A percentile compares a stretch with the other conserved stretches of the same genome.
These are phyloP conservation scores for Vaccinium myrtillus DNA, from an alignment of 148 eudicot genomes.

Conservation along the genomic window DNA sequence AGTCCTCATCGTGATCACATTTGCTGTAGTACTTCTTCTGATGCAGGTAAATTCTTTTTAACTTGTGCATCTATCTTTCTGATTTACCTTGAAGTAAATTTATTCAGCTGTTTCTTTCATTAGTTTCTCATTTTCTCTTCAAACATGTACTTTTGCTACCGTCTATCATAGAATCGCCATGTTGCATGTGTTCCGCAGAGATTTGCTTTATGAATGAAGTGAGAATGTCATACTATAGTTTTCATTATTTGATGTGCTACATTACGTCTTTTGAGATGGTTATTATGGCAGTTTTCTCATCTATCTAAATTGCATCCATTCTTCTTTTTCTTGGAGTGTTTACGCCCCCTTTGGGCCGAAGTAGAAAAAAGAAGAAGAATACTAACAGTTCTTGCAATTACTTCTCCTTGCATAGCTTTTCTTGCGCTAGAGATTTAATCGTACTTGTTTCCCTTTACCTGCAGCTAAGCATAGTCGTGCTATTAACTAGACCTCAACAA, in stretches of 20 bases:
- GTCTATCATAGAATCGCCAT: background rate
- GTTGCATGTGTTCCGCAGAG: background rate
- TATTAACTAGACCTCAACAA: slow-evolving; percentile 71
- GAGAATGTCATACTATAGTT: background rate
- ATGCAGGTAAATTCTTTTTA: slow-evolving; percentile 56
- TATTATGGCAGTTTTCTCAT: background rate
- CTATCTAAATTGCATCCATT: background rate
- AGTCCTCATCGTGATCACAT: slow-evolving; percentile 29
- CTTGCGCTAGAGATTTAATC: background rate
- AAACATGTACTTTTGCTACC: background rate
- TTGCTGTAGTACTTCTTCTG: slow-evolving; percentile 54
- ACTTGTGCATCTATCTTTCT: slow-evolving; percentile 5
- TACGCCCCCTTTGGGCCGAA: background rate
- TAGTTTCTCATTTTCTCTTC: background rate
- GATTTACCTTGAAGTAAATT: background rate
- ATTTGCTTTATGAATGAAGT: background rate
- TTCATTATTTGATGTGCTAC: background rate
- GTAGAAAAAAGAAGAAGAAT: background rate
- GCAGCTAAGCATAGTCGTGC: slow-evolving; percentile 85
- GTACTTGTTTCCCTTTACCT: slow-evolving; percentile 10
- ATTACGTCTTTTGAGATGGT: background rate
- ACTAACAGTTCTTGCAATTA: background rate
- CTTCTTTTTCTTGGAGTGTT: slow-evolving; percentile 5
- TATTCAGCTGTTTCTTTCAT: background rate
- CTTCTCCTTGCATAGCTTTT: background rate